These are phyloP conservation scores for Rubus parviflorus DNA, from an alignment of 306 rosid genomes.

Conservation along the genomic window DNA sequence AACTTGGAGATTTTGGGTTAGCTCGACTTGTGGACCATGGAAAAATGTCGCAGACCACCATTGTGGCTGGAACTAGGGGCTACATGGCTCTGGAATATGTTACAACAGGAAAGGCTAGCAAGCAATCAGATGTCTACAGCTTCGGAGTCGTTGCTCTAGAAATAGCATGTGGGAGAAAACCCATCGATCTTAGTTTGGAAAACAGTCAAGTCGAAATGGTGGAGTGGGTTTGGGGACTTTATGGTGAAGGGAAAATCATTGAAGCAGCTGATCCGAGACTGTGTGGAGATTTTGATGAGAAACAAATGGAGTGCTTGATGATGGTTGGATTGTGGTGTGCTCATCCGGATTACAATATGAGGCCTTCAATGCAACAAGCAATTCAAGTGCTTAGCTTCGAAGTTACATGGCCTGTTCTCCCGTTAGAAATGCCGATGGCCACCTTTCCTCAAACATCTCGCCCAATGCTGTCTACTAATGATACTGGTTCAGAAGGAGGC, in stretches of 20 bases:
- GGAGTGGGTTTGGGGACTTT: conserved; percentile 5
- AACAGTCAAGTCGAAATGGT: neutral
- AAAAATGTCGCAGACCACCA: neutral
- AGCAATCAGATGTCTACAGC: neutral
- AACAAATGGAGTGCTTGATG: neutral
- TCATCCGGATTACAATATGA: conserved; percentile 8
- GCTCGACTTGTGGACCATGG: neutral
- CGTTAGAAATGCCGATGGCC: neutral
- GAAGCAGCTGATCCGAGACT: neutral
- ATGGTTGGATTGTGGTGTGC: conserved; percentile 18
- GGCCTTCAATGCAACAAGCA: conserved; percentile 5
- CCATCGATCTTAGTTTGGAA: neutral
- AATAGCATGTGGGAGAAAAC: neutral
- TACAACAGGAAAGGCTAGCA: conserved; percentile 1
- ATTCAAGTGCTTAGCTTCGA: neutral
- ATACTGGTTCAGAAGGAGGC: neutral
- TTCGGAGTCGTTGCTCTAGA: neutral
- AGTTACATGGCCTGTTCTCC: neutral
- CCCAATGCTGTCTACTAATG: neutral
- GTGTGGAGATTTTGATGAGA: neutral
- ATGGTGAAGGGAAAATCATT: neutral
- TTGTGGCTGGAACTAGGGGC: neutral
- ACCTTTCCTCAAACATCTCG: neutral
- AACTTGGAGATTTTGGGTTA: conserved; percentile 3
- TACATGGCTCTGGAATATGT: conserved; percentile 4